Conservation (phyloP, 2,329 filamentous ascomycete species). For the Aspergillus pseudoterreus region DNA sequence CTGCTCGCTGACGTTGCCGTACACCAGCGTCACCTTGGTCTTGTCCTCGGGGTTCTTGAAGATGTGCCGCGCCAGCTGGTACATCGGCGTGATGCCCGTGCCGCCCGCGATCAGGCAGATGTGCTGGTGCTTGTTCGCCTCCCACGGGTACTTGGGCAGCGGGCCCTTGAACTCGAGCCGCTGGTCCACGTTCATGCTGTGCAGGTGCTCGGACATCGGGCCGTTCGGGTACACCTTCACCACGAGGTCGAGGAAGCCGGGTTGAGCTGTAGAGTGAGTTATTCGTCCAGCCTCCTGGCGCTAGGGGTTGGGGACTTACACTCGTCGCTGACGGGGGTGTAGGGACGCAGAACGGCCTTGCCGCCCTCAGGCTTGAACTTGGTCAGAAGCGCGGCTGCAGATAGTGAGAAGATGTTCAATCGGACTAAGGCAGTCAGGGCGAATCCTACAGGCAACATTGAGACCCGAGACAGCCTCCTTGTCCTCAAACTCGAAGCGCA, state of each 20-base stretch:
- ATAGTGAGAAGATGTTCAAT: background rate
- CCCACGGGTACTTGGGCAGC: slow-evolving; percentile 88
- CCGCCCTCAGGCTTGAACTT: slow-evolving; percentile 83
- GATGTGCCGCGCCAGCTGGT: slow-evolving; percentile 84
- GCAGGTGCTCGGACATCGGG: slow-evolving; percentile 86
- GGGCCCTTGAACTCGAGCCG: slow-evolving; percentile 90
- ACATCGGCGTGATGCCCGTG: slow-evolving; percentile 97
- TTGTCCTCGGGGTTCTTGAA: slow-evolving; percentile 96
- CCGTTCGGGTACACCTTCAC: slow-evolving; percentile 90
- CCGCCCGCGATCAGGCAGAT: slow-evolving; percentile 71
- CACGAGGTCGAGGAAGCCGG: slow-evolving; percentile 81
- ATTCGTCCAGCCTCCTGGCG: background rate
- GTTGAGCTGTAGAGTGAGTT: slow-evolving; percentile 52
- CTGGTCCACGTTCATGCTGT: slow-evolving; percentile 77
- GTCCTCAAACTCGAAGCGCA: slow-evolving; percentile 84
- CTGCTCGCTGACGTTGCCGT: slow-evolving; percentile 82
- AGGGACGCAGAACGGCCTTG: slow-evolving; percentile 86
- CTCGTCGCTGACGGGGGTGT: slow-evolving; percentile 88
- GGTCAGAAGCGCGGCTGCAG: slow-evolving; percentile 72
- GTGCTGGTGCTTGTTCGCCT: slow-evolving; percentile 88
- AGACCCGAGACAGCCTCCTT: slow-evolving; percentile 81
- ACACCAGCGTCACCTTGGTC: slow-evolving; percentile 95
- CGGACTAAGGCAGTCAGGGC: too few relatives aligned
- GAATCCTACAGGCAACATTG: slow-evolving; percentile 63
- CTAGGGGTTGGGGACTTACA: slow-evolving; percentile 40